Evolutionary conservation across 805 yeast genomes (phyloP), one percentile per base, ranked within the genome.

Genomic region (Kregervanrija pseudodelftensis): DNA sequence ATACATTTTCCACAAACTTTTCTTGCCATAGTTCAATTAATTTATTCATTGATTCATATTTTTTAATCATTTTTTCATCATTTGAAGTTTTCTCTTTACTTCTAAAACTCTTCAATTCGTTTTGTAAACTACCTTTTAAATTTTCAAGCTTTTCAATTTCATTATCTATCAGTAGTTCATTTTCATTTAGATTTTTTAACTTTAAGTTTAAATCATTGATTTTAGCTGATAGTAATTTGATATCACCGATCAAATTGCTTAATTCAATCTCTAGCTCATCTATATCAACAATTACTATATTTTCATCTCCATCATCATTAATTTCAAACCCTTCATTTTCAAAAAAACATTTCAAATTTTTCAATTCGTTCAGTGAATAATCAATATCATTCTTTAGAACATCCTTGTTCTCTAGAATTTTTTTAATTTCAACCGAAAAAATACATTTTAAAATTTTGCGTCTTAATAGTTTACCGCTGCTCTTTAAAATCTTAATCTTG

Each of bases 331-430:
- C 28, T 22, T 22, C 28, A 22, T 22, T 22, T 22, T 4, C 8
- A 22, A 22, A 22, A 22, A 22, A 39, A 37, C 1, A 8, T 13
- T 13, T 37, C 46, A 28, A 30, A 33, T 15, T 37, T 42, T 12
- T 11, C 13, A 11, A 44, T 40, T 37, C 45, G 37, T 11, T n/a
- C 30, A 4, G 39, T 56, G 49, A 68, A 45, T 8, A 49, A 17
- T 62, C 61, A 28, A 72, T 54, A 31, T 59, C 60, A 8, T 47
- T 52, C 17, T 67, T 55, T 47, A 66, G 53, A 2, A 48, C 39
- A n/a, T 43, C 44, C 30, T 45, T 45, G 5, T 52, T 50, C 16
- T 45, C 52, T 41, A 46, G 48, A 39, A 41, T 53, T 36, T 37
- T 46, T 33, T 48, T 54, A 12, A 48, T 44, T 33, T 47, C 52